Base-by-base conservation (phyloP, 139 green algal genomes). In the Yamagishiella unicocca region DNA sequence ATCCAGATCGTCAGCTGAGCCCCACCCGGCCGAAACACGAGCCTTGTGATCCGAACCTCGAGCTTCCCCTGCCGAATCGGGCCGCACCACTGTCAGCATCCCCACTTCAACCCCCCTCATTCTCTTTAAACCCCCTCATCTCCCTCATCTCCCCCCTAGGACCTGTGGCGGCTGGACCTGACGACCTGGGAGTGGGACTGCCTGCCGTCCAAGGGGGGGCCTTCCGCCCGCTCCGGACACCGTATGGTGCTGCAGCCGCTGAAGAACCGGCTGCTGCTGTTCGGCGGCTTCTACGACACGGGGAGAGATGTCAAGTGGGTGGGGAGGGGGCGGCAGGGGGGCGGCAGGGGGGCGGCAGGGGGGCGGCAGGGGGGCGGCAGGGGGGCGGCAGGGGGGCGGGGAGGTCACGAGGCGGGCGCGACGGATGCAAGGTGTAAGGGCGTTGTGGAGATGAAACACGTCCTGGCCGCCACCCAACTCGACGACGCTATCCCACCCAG, bases 231-330 rank as follows among this genome's bases (percentile, higher is more conserved):
- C 81, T 97, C 93, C n/a, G 98, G 98, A 4, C 97, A 99, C 93
- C 95, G 97, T 77, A 98, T 97, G 94, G 91, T 91, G 31, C 29
- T 95, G 53, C 90, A 95, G 88, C 80, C 80, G 62, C 80, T 86
- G 21, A 97, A 98, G 83, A 90, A 93, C 89, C 91, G 85, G n/a
- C 74, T 98, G 17, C 38, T 98, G 29, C 70, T 99, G 27, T 99
- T 99, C 92, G 97, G 98, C 19, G 98, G 98, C 29, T 99, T 99
- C 91, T 99, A 97, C 88, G 97, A 99, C 90, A 96, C 90, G 0
- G 94, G 95, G 0, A 43, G 87, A 4, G 95, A 97, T 0, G 85
- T 96, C 50, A 92, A 89, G 90, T 96, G 89, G 62, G 87, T 29
- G 68, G 21, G 8, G 4, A n/a, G n/a, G n/a, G n/a, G n/a, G n/a